Evolutionary conservation across 805 yeast genomes (phyloP), one percentile per base, ranked within the genome.

Genomic region (Metschnikowia cubensis): DNA sequence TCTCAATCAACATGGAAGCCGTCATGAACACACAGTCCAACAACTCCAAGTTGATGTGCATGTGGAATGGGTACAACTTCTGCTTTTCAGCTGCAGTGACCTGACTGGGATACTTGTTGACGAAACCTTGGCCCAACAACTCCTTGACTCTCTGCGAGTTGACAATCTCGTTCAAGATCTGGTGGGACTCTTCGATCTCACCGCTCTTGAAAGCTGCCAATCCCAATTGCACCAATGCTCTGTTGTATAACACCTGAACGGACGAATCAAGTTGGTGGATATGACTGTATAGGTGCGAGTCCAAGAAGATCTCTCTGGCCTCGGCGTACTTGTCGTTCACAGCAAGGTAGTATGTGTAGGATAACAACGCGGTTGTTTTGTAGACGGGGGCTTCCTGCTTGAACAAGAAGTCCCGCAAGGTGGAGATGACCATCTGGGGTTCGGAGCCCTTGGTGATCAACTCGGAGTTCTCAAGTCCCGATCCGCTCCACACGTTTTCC

Each of bases 141-240:
- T 94, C 99, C 76, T 88, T 90, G 62, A 87, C 83, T 63, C 95
- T 83, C 57, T 84, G 83, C 38, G 95, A 84, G 49, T 89, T 85
- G 55, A 92, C 89, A 62, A 94, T 81, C 71, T 94, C 99, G 63
- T 84, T 87, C 59, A 94, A 77, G 46, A 85, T 79, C 74, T 88
- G 94, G 70, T 89, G 95, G 50, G 94, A 77, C 66, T 94, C 98
- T 60, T 78, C 80, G 61, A 91, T 82, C 59, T 87, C 78, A 20
- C 98, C 97, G 47, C 81, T 71, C 68, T 96, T 84, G 84, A 94
- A 94, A 14, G 99, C 98, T 68, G 95, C 84, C 58, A 94, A 80
- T 52, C 99, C 99, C 56, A 95, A 80, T 73, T 94, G 99, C 55
- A 89, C 97, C 55, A 94, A 80, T 15, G 96, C 90, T 69, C 99